Conservation (phyloP, 192 early-diverging fungal species). For the Thamnidium elegans region DNA sequence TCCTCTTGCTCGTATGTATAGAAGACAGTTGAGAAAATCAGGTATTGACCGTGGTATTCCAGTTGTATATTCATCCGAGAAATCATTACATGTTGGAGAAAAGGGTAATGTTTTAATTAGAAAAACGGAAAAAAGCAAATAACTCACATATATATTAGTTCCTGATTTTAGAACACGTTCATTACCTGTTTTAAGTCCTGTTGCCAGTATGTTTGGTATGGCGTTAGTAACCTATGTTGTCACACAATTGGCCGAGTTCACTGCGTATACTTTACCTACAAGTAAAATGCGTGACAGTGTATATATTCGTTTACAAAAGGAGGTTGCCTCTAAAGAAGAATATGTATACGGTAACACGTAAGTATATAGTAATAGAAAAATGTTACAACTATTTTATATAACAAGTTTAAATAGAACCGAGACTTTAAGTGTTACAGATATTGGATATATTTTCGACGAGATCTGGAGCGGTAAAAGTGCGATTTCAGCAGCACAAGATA, state of each 20-base stretch:
- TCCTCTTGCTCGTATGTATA: conserved; percentile 79
- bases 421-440: conserved; percentile 61
- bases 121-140: conserved; percentile 28
- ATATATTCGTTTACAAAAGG: conserved; percentile 69
- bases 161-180: conserved; percentile 83
- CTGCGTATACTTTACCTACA: conserved; percentile 58
- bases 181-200: conserved; percentile 66
- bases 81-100: conserved; percentile 67
- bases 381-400: not conserved
- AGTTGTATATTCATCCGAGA: conserved; percentile 92
- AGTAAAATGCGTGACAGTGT: conserved; percentile 68
- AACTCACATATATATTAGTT: conserved; percentile 22
- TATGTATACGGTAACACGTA: conserved; percentile 27
- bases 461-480: conserved; percentile 79
- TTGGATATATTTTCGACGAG: conserved; percentile 87
- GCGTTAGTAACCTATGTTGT: conserved; percentile 85
- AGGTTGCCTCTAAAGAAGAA: conserved; percentile 59
- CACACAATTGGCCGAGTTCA: conserved; percentile 49
- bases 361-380: not conserved
- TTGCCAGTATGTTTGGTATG: conserved; percentile 93
- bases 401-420: conserved; percentile 6
- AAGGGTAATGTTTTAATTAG: not conserved
- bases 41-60: conserved; percentile 74
- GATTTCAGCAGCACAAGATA: conserved; percentile 69
- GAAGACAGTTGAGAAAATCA: conserved; percentile 63